Base-by-base conservation (phyloP, 2,329 filamentous ascomycete genomes). In the Diaporthe australafricana region DNA sequence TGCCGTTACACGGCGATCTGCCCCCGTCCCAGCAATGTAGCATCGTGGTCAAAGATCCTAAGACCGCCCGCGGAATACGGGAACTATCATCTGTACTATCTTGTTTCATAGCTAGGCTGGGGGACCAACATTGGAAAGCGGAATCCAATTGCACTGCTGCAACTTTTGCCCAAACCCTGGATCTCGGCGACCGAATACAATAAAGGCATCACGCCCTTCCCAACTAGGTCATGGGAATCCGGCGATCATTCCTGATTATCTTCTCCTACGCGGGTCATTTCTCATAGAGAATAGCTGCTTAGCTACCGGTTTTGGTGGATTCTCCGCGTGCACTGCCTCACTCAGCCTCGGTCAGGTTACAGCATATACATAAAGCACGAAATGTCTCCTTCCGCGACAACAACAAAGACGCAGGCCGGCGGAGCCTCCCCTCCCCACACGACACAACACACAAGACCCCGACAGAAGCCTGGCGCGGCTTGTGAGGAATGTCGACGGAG, bases 401-500 rank as follows among this genome's bases (percentile, higher is more conserved):
- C 30, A 12, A 48, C 42, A 25, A 63, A 48, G 30, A 63, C 60
- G 14, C 60, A 35, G 1, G 27, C 20, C 17, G 20, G 42, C 20
- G 42, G 48, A 20, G 32, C 20, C n/a, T 38, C 60, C 12, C 27
- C 60, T 22, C 5, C 60, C 60, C 60, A 48, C n/a, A 63, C 60
- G n/a, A 63, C 60, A 2, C 60, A 63, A 8, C 60, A 42, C 6
- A 63, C 42, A 63, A 35, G 60, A 25, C 60, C 60, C 22, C 42
- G 60, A 35, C 60, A 63, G 47, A 63, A 48, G 60, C 60, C 60
- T 25, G 60, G 60, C 16, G 60, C 60, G 4, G 60, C 60, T 3
- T 70, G 68, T 35, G 68, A 70, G 35, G 68, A 70, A 32, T 70
- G 68, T 32, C 45, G 68, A 16, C 57, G 56, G 22, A 70, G 68